Evolutionary conservation across 2,329 filamentous ascomycete species (phyloP).

Genomic region (Scolecobasidium constrictum): DNA sequence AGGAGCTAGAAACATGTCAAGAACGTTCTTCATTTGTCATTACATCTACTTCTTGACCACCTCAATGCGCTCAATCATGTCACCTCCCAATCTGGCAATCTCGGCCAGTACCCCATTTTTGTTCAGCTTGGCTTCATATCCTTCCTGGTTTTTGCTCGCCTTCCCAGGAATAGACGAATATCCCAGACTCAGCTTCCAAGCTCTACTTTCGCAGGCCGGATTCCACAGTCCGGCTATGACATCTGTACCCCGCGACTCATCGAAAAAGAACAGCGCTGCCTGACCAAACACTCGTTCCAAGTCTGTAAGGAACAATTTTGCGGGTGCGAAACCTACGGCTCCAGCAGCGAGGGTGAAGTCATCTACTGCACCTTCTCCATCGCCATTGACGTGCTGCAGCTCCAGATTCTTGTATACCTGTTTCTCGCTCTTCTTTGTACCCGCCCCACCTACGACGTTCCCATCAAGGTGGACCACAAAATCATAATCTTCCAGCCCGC

Average conservation of each 20-base stretch:
- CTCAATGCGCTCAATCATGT: conserved; percentile 58
- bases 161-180: conserved; percentile 51
- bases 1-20: too few relatives aligned
- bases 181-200: conserved; percentile 60
- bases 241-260: conserved; percentile 45
- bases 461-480: conserved; percentile 67
- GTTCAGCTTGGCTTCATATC: conserved; percentile 49
- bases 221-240: conserved; percentile 57
- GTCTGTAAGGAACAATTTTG: conserved; percentile 54
- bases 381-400: conserved; percentile 36
- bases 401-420: conserved; percentile 73
- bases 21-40: not conserved
- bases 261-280: conserved; percentile 70
- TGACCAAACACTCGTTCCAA: conserved; percentile 56
- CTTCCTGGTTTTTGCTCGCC: conserved; percentile 20
- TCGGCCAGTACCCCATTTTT: conserved; percentile 57
- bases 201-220: conserved; percentile 41
- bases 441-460: conserved; percentile 23
- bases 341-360: conserved; percentile 24
- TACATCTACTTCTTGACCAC: conserved; percentile 19
- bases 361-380: conserved; percentile 16
- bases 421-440: conserved; percentile 22
- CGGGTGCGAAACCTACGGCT: conserved; percentile 48
- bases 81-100: conserved; percentile 52
- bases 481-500: conserved; percentile 68